Conservation (phyloP, 495 filamentous ascomycete genomes). For the Lindgomyces ingoldianus region DNA sequence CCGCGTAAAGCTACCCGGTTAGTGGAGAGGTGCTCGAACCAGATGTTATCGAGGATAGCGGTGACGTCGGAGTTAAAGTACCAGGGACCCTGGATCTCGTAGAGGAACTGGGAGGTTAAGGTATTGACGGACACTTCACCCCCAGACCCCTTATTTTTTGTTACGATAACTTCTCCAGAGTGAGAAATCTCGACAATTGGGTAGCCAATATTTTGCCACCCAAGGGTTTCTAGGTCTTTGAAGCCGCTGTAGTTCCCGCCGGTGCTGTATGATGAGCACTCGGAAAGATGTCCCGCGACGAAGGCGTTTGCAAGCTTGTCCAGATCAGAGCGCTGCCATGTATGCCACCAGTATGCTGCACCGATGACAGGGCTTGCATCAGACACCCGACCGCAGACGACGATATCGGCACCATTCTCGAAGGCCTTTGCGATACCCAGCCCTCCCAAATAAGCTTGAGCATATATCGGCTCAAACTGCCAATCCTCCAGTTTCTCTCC, state of each 20-base stretch:
- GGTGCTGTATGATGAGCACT: conserved; percentile 55
- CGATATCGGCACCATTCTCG: conserved; percentile 45
- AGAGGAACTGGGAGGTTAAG: conserved; percentile 57
- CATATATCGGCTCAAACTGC: conserved; percentile 57
- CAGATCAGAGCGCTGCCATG: conserved; percentile 43
- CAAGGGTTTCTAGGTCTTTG: conserved; percentile 47
- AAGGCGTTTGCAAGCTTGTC: conserved; percentile 57
- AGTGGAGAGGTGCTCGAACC: conserved; percentile 42
- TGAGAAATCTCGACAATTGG: conserved; percentile 60
- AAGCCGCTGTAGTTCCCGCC: conserved; percentile 63
- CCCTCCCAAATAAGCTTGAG: conserved; percentile 48
- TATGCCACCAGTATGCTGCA: conserved; percentile 43
- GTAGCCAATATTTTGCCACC: conserved; percentile 56
- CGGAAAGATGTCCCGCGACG: conserved; percentile 61
- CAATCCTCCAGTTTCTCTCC: conserved; percentile 53
- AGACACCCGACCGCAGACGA: conserved; percentile 45
- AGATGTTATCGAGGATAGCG: conserved; percentile 52
- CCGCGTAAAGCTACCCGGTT: conserved; percentile 50
- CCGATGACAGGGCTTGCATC: conserved; percentile 42
- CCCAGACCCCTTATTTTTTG: conserved; percentile 41
- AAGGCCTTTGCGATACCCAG: conserved; percentile 44
- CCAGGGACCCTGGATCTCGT: conserved; percentile 62
- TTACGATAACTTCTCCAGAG: conserved; percentile 50
- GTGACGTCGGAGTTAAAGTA: conserved; percentile 62
- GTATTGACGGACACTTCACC: conserved; percentile 53